Evolutionary conservation across 83 land plant species (phyloP), one percentile per base, ranked within the genome.

Genomic region (Diphasiastrum complanatum): DNA sequence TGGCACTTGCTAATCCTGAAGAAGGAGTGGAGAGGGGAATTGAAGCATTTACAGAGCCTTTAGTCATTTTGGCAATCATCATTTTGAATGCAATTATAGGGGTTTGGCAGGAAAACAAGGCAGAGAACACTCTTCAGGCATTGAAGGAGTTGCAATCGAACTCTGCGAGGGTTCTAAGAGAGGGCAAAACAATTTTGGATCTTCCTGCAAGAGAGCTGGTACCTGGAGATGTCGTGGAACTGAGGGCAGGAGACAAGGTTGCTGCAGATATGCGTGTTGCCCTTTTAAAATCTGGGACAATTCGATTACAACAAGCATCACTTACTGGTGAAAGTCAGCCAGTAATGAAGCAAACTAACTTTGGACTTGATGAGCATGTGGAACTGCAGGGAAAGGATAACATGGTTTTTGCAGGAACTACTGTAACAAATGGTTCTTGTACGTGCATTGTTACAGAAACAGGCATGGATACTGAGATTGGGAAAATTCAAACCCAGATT

Each of bases 311-410:
- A 24, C 51, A 48, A 18, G 51, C 51, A 24, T 18, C 51, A 18
- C 51, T 48, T 18, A 48, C 51, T 18, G 51, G 51, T 48, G 51
- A 48, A 18, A 48, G 51, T 18, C 51, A 48, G 51, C 51, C 51
- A 24, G 51, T 48, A 5, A 18, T 48, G 18, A 48, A 48, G 18
- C 51, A 48, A 48, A 5, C 51, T 6, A 24, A 48, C 18, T 18
- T 24, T 18, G 51, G 18, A 6, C 6, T 5, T 18, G 51, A 48
- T 18, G 51, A 48, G 23, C 23, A 48, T 6, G 51, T 48, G 6
- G 51, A 48, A 18, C n/a, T 48, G n/a, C 51, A 48, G n/a, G n/a
- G n/a, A n/a, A n/a, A n/a, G n/a, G n/a, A n/a, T n/a, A n/a, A n/a
- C n/a, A n/a, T n/a, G n/a, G n/a, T n/a, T n/a, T n/a, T n/a, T n/a